Conservation (phyloP, 2,329 filamentous ascomycete species). For the Mycosphaerella sp. region DNA sequence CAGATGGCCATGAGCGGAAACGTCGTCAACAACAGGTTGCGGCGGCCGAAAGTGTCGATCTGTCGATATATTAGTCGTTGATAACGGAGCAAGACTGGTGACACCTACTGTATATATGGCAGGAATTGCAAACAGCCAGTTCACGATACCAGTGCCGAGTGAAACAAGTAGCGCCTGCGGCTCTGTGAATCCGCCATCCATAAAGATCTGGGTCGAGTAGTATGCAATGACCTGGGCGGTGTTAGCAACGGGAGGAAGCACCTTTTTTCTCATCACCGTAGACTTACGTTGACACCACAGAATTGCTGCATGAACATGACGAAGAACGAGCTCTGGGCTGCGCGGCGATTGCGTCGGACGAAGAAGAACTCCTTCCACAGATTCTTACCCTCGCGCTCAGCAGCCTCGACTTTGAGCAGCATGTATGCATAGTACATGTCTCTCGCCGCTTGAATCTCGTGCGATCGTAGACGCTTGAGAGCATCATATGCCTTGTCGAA, state of each 20-base stretch:
- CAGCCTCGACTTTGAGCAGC: conserved; percentile 35
- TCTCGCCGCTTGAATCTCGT: conserved; percentile 36
- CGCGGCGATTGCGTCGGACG: conserved; percentile 31
- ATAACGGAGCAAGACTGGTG: conserved; percentile 3
- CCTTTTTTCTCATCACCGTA: neutral
- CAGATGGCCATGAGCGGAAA: conserved; percentile 44
- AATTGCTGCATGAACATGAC: conserved; percentile 35
- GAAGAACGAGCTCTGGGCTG: conserved; percentile 31
- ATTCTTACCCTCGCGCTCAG: conserved; percentile 34
- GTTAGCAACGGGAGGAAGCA: neutral
- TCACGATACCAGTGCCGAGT: conserved; percentile 29
- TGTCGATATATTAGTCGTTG: conserved; percentile 8
- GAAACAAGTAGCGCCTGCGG: conserved; percentile 29
- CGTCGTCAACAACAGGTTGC: conserved; percentile 40
- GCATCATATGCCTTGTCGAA: conserved; percentile 36
- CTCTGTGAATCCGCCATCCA: conserved; percentile 23
- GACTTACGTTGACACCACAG: conserved; percentile 17
- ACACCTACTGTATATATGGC: conserved; percentile 19
- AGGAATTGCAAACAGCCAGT: conserved; percentile 20
- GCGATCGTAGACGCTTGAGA: conserved; percentile 33
- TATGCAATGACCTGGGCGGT: conserved; percentile 28
- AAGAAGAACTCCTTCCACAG: conserved; percentile 36
- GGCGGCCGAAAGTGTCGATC: conserved; percentile 42
- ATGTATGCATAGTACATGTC: conserved; percentile 37
- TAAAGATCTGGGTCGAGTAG: conserved; percentile 29